A percentile compares a stretch with the other conserved stretches of the same genome.
phyloP scores from a whole-genome alignment of 2,329 filamentous ascomycete genomes.

The Fusarium sulawesiense region DNA sequence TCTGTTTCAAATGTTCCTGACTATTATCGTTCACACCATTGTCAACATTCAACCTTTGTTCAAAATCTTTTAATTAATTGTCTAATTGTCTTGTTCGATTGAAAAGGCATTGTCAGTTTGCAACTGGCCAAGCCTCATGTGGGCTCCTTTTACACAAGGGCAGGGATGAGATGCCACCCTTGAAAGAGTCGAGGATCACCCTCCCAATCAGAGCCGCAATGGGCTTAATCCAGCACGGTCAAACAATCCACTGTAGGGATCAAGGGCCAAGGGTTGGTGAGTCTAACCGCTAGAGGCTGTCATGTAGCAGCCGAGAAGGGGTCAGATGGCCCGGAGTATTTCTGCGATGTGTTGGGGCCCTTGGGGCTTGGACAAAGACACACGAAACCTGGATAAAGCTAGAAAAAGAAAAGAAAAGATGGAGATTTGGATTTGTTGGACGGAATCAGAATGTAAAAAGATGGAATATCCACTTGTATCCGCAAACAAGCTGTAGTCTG shows the following conservation, averaged over 20 bases:
- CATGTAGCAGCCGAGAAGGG: constrained; percentile 15
- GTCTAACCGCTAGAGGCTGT: constrained; percentile 18
- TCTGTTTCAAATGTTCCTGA: constrained; percentile 14
- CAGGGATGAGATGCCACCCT: constrained; percentile 23
- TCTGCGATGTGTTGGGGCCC: constrained; percentile 20
- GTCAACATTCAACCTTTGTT: background rate
- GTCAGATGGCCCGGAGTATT: constrained; percentile 27
- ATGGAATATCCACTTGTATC: background rate
- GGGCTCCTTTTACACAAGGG: constrained; percentile 23
- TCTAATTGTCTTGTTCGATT: background rate
- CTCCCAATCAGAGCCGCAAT: constrained; percentile 38
- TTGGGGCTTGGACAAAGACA: constrained; percentile 13
- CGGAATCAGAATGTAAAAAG: constrained; percentile 21
- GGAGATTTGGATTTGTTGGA: constrained; percentile 3
- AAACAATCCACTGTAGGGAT: constrained; percentile 30
- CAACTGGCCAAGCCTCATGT: constrained; percentile 37
- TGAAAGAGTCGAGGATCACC: constrained; percentile 17
- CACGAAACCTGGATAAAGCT: constrained; percentile 1
- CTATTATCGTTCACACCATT: background rate
- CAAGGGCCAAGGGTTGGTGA: constrained; percentile 6
- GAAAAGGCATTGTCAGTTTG: constrained; percentile 20
- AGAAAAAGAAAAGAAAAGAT: constrained; percentile 27
- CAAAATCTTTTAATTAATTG: background rate
- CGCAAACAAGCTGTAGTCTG: background rate
- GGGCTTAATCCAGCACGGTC: constrained; percentile 31